A percentile compares a stretch with the other conserved stretches of the same genome.
Evolutionary conservation across 805 yeast genomes (phyloP).

Genomic region (Metschnikowia picachoensis): DNA sequence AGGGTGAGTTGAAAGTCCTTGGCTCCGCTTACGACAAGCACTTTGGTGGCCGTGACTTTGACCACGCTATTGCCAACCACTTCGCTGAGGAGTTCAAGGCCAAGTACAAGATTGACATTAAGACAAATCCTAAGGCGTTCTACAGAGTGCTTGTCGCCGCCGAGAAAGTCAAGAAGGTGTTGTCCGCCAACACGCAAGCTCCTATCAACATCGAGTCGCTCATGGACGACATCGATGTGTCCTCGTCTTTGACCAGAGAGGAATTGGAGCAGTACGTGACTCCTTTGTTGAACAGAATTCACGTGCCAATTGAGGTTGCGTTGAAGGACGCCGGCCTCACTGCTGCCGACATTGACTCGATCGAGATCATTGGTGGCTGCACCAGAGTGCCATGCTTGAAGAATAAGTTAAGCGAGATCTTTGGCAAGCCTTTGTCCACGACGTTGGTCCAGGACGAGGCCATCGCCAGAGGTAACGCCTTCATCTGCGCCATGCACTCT

Average conservation of each 20-base stretch:
- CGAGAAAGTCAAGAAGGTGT: slow-evolving; percentile 91
- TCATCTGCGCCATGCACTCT: slow-evolving; percentile 97
- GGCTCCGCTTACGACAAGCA: slow-evolving; percentile 92
- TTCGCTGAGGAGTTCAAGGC: slow-evolving; percentile 88
- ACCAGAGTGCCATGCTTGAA: slow-evolving; percentile 95
- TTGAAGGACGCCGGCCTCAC: slow-evolving; percentile 73
- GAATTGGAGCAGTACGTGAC: slow-evolving; percentile 86
- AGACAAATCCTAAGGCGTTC: slow-evolving; percentile 90
- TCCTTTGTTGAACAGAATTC: slow-evolving; percentile 75
- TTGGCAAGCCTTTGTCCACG: slow-evolving; percentile 64
- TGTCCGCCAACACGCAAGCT: slow-evolving; percentile 92
- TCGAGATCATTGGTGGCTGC: slow-evolving; percentile 97
- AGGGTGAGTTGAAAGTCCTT: slow-evolving; percentile 90
- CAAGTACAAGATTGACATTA: slow-evolving; percentile 91
- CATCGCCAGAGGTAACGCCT: slow-evolving; percentile 98
- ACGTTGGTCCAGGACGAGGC: slow-evolving; percentile 99
- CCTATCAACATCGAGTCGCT: slow-evolving; percentile 94
- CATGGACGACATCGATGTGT: slow-evolving; percentile 95
- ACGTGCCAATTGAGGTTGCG: slow-evolving; percentile 77
- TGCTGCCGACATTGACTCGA: slow-evolving; percentile 74
- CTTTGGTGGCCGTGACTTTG: slow-evolving; percentile 98
- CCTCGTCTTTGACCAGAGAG: slow-evolving; percentile 83
- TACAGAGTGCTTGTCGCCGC: slow-evolving; percentile 88
- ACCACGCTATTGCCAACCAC: slow-evolving; percentile 88
- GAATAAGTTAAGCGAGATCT: slow-evolving; percentile 71